Conservation (phyloP, 768 basidiomycete genomes). For the Boletus patriciae region DNA sequence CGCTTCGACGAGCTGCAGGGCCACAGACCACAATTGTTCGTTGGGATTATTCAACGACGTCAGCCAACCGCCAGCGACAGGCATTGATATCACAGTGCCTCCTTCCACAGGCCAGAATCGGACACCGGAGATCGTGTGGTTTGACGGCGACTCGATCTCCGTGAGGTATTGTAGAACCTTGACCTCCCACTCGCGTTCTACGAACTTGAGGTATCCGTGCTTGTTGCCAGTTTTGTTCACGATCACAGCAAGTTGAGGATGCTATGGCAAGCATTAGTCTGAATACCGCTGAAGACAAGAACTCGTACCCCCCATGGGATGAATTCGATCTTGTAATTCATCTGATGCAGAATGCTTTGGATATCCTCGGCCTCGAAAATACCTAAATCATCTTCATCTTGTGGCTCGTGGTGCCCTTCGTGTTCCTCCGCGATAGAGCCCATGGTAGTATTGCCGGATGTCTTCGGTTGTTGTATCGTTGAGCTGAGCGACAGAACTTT, state of each 20-base stretch:
- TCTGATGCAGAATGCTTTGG: background rate
- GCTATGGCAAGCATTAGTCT: constrained; percentile 1
- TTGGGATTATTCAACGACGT: background rate
- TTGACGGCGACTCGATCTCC: background rate
- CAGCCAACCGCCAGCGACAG: background rate
- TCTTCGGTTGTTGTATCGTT: no score
- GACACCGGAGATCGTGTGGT: constrained; percentile 11
- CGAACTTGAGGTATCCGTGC: constrained; percentile 14
- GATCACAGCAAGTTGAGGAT: constrained; percentile 12
- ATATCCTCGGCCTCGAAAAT: constrained; percentile 3
- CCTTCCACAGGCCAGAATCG: constrained; percentile 1
- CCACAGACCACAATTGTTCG: background rate
- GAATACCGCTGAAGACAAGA: background rate
- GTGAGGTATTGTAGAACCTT: constrained; percentile 8
- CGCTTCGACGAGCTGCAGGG: constrained; percentile 1
- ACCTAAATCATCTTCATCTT: background rate
- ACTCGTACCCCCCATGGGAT: background rate
- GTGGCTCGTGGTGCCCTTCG: background rate
- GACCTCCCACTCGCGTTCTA: constrained; percentile 1
- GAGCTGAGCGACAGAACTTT: background rate
- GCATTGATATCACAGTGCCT: background rate
- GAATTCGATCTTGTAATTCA: background rate
- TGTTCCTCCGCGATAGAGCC: no score
- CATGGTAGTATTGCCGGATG: no score
- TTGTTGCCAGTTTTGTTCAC: background rate